Percentiles rank a stretch among this genome's conserved stretches.
Evolutionary conservation across 2,329 filamentous ascomycete genomes (phyloP).

Genomic region (Paracorniculantispora psalliotae): DNA sequence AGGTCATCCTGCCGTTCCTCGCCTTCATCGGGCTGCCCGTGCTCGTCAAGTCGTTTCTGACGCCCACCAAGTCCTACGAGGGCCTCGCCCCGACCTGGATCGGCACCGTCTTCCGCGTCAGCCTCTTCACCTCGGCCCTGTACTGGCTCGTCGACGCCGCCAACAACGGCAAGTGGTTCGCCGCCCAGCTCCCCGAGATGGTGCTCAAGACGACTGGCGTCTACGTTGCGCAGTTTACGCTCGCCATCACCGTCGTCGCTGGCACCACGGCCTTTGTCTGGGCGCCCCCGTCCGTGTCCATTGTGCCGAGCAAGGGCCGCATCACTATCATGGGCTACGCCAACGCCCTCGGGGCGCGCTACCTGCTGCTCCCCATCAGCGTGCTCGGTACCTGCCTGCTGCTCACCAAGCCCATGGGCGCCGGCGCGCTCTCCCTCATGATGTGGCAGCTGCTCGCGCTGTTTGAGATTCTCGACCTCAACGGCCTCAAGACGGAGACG

Average conservation of each 20-base stretch:
- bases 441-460: slow-evolving; percentile 84
- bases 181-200: slow-evolving; percentile 46
- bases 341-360: slow-evolving; percentile 88
- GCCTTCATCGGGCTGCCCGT: slow-evolving; percentile 67
- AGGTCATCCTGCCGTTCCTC: slow-evolving; percentile 74
- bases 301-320: slow-evolving; percentile 52
- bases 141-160: slow-evolving; percentile 91
- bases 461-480: slow-evolving; percentile 58
- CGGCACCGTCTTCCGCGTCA: slow-evolving; percentile 69
- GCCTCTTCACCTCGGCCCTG: slow-evolving; percentile 67
- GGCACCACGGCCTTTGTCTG: slow-evolving; percentile 82
- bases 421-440: slow-evolving; percentile 74
- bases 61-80: slow-evolving; percentile 79
- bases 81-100: slow-evolving; percentile 83
- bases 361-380: slow-evolving; percentile 76
- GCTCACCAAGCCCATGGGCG: slow-evolving; percentile 91
- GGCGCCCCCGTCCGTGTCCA: slow-evolving; percentile 77
- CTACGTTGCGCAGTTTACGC: slow-evolving; percentile 71
- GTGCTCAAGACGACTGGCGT: slow-evolving; percentile 70
- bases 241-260: slow-evolving; percentile 76
- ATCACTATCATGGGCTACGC: slow-evolving; percentile 86
- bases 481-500: slow-evolving; percentile 57
- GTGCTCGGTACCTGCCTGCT: slow-evolving; percentile 72
- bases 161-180: slow-evolving; percentile 78
- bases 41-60: slow-evolving; percentile 74